Evolutionary conservation across 768 basidiomycete species (phyloP).

Genomic region (Lactarius tabidus): DNA sequence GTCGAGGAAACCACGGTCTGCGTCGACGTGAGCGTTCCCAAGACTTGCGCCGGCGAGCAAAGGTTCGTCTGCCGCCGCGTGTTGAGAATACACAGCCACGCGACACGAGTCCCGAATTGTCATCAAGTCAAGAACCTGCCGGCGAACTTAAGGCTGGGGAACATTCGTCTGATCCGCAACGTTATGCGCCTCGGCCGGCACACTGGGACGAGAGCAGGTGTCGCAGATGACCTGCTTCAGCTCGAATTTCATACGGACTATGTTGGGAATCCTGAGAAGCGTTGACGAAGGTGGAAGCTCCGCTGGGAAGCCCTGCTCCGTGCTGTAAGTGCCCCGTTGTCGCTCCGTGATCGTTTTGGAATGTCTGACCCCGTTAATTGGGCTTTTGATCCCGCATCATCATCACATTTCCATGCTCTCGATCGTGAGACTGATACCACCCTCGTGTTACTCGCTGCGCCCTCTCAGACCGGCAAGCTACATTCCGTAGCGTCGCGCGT

Average conservation of each 20-base stretch:
- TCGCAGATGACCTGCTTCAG: too few relatives aligned
- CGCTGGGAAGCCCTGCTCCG: conserved; percentile 75
- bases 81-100: conserved; percentile 81
- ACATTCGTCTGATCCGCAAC: too few relatives aligned
- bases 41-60: too few relatives aligned
- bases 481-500: too few relatives aligned
- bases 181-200: conserved; percentile 19
- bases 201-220: conserved; percentile 37
- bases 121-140: conserved; percentile 77
- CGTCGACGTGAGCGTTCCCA: too few relatives aligned
- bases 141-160: too few relatives aligned
- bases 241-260: too few relatives aligned
- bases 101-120: conserved; percentile 75
- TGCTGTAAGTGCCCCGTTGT: conserved; percentile 45
- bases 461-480: too few relatives aligned
- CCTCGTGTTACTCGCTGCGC: too few relatives aligned
- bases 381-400: conserved; percentile 19
- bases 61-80: conserved; percentile 64
- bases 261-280: too few relatives aligned
- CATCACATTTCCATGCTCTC: conserved; percentile 74
- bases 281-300: conserved; percentile 67
- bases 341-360: conserved; percentile 29
- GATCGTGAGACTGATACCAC: too few relatives aligned
- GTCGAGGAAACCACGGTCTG: too few relatives aligned
- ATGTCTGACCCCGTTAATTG: conserved; percentile 32